Base-by-base conservation (phyloP, 805 yeast genomes). In the Tetrapisispora iriomotensis region DNA sequence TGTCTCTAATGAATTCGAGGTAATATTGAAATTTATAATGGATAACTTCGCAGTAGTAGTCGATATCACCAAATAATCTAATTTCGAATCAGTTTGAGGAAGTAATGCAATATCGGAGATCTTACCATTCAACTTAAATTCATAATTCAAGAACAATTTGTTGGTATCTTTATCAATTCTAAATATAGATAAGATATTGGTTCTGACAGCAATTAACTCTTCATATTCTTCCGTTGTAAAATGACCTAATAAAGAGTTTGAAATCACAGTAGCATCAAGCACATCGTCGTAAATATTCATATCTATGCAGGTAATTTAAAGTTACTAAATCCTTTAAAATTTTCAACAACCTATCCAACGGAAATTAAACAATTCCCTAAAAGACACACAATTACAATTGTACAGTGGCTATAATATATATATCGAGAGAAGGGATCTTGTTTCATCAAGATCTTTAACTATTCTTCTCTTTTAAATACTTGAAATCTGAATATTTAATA, bases 221-320 rank as follows among this genome's bases (percentile, higher is more conserved):
- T 66, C 68, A 23, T 43, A 29, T 4, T 40, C 44, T 7, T 40
- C 26, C 1, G 61, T 61, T 2, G 75, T 67, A 48, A 75, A 72
- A 45, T 72, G 58, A 34, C 80, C 74, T 7, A 74, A 64, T 19
- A 77, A 46, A 34, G 81, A 68, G 44, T 74, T 75, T n/a, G 79
- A 59, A 28, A 83, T 84, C 47, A 77, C 73, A 2, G 94, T 68
- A 2, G 95, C 94, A 48, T 75, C 82, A 35, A 82, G 68, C 48
- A 86, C 68, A 56, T 82, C 86, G 47, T 80, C 77, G 58, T 82
- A 83, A 13, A 82, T 80, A 51, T 85, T 85, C 96, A 86, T 86
- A n/a, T 23, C n/a, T 2, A 10, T 5, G 12, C n/a, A n/a, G n/a
- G n/a, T n/a, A n/a, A n/a, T n/a, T n/a, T 12, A 18, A 13, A 25